Base-by-base conservation (phyloP, 208 protist species). In the Kentomonas sorsogonicus region DNA sequence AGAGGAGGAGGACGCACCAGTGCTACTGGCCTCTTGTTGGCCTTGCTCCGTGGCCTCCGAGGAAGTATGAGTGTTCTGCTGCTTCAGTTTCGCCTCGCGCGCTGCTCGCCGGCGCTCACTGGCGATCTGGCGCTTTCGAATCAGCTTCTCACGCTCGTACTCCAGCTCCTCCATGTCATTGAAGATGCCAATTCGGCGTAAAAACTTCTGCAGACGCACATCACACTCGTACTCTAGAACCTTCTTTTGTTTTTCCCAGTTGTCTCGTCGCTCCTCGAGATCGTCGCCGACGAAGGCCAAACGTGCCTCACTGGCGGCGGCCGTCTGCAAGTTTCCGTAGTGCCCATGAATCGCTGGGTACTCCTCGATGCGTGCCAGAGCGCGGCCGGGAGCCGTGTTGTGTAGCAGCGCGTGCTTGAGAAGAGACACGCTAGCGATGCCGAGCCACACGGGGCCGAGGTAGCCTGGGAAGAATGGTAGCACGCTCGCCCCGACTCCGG, bases 181-280 rank as follows among this genome's bases (percentile, higher is more conserved):
- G 51, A 81, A 88, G 18, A 91, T 33, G 3, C 87, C 81, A 1
- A 86, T 58, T 23, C 57, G 47, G 13, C 51, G 56, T 3, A 91
- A 45, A 38, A 85, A 74, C n/a, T 65, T 54, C 40, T 90, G 75
- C 13, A 94, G 62, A 20, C 83, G 83, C 16, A 91, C 66, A 55
- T 90, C 86, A 50, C 83, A 94, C 65, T 94, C 87, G 56, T 90
- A 94, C 40, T 94, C 87, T 0, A 94, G 58, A 9, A 79, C 77
- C 23, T 74, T 74, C 60, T 91, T 91, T 60, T 90, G 82, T 23
- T 61, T 77, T 29, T 74, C 60, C 87, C 87, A 94, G 58, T 83
- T 77, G 31, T 79, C 64, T 3, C 67, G 70, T 56, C 71, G 61
- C 55, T 91, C 87, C 52, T 88, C 84, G 27, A 62, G 68, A 41